Evolutionary conservation across 2,329 filamentous ascomycete genomes (phyloP).

Genomic region (Amylocarpus encephaloides): DNA sequence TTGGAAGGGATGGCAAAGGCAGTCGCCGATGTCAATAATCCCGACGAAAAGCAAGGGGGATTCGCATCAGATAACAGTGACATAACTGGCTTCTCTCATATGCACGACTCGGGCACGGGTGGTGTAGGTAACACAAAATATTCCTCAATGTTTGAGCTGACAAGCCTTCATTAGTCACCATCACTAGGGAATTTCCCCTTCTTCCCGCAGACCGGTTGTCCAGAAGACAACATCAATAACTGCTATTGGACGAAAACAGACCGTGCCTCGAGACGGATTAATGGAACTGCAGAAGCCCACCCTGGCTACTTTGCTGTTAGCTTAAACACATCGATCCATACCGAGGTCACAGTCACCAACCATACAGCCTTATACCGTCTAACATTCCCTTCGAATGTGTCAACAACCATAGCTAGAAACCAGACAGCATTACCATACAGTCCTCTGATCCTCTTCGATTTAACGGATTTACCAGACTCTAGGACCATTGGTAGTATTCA

Average conservation of each 20-base stretch:
- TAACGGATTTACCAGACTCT: constrained; percentile 57
- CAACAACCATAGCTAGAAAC: constrained; percentile 27
- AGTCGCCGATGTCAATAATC: constrained; percentile 45
- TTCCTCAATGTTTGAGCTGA: not conserved
- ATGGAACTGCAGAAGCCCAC: constrained; percentile 46
- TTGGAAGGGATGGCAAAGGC: constrained; percentile 39
- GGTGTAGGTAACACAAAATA: constrained; percentile 22
- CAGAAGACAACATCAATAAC: constrained; percentile 52
- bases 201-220: constrained; percentile 59
- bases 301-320: constrained; percentile 62
- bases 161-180: constrained; percentile 33
- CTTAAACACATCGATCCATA: constrained; percentile 49
- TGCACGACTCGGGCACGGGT: constrained; percentile 42
- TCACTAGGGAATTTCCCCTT: constrained; percentile 69
- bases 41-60: constrained; percentile 47
- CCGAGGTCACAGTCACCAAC: constrained; percentile 63
- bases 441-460: constrained; percentile 59
- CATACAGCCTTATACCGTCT: constrained; percentile 61
- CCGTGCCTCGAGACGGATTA: constrained; percentile 36
- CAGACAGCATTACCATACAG: constrained; percentile 30
- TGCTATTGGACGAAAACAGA: constrained; percentile 52
- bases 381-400: constrained; percentile 43
- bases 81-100: constrained; percentile 30
- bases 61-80: constrained; percentile 43
- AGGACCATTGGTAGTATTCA: constrained; percentile 50